These are phyloP conservation scores for Populus hybrid DNA, from an alignment of 441 rosid genomes.

Conservation along the genomic window DNA sequence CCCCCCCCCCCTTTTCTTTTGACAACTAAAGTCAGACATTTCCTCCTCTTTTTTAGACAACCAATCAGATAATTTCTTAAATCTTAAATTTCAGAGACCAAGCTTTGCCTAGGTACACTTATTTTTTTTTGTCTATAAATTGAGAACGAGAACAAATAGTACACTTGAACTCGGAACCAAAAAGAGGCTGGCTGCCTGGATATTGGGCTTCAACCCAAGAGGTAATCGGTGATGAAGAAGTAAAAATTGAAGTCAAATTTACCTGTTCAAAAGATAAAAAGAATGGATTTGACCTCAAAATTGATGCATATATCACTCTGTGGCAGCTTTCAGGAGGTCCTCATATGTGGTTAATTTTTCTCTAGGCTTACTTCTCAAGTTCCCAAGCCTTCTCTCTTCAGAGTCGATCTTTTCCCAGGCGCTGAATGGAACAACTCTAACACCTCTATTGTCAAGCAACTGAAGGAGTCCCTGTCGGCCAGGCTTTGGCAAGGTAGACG, in stretches of 20 bases:
- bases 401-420: slow-evolving; percentile 74
- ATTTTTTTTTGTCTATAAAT: background rate
- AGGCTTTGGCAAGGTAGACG: slow-evolving; percentile 33
- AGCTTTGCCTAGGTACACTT: background rate
- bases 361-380: slow-evolving; percentile 53
- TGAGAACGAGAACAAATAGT: background rate
- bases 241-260: background rate
- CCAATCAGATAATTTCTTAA: background rate
- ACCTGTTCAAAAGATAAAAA: background rate
- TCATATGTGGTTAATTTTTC: slow-evolving; percentile 67
- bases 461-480: slow-evolving; percentile 70
- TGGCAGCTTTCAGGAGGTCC: slow-evolving; percentile 44
- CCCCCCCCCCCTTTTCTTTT: too few species aligned
- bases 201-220: background rate
- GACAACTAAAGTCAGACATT: too few species aligned
- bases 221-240: background rate
- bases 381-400: slow-evolving; percentile 65
- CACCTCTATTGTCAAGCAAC: slow-evolving; percentile 46
- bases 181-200: background rate
- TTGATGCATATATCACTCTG: slow-evolving; percentile 11
- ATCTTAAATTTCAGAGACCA: background rate
- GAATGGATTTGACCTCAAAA: background rate
- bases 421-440: slow-evolving; percentile 45
- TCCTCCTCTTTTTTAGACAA: too few species aligned
- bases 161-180: background rate